phyloP scores from a whole-genome alignment of 1,139 yeast species.

The Scheffersomyces parashehatae region DNA sequence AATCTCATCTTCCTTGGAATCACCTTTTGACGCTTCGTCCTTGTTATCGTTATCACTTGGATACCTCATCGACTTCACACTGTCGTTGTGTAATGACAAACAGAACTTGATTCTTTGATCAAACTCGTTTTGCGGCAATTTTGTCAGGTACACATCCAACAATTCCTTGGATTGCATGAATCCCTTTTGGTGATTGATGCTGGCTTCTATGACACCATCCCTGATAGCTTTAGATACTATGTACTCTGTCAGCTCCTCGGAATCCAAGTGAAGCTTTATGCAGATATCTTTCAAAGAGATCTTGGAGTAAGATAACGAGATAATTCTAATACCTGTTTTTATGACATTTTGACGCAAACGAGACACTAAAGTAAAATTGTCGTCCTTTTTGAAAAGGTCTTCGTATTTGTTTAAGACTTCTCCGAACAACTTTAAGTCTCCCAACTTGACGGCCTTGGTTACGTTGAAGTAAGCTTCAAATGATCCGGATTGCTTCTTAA shows the following conservation, averaged over 20 bases:
- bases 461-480: slow-evolving; percentile 83
- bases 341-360: slow-evolving; percentile 96
- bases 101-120: slow-evolving; percentile 94
- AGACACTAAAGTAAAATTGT: slow-evolving; percentile 79
- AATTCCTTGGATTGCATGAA: slow-evolving; percentile 89
- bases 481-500: slow-evolving; percentile 59
- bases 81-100: slow-evolving; percentile 85
- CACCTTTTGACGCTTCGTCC: slow-evolving; percentile 23
- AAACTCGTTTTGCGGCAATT: slow-evolving; percentile 82
- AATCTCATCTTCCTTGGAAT: slow-evolving; percentile 41
- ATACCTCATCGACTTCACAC: slow-evolving; percentile 94
- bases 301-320: slow-evolving; percentile 86
- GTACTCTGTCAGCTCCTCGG: slow-evolving; percentile 95
- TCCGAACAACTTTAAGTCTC: slow-evolving; percentile 83
- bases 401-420: slow-evolving; percentile 71
- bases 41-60: slow-evolving; percentile 52
- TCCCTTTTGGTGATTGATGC: slow-evolving; percentile 87
- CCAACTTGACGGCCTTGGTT: slow-evolving; percentile 88
- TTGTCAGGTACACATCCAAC: slow-evolving; percentile 83
- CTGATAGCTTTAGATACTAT: slow-evolving; percentile 95
- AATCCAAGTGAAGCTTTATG: slow-evolving; percentile 84
- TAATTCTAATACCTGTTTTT: slow-evolving; percentile 94
- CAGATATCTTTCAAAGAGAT: slow-evolving; percentile 90
- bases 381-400: slow-evolving; percentile 66
- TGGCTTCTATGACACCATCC: slow-evolving; percentile 97